phyloP scores from a whole-genome alignment of 352 stramenopile species.

The Paralagenidium karlingii region DNA sequence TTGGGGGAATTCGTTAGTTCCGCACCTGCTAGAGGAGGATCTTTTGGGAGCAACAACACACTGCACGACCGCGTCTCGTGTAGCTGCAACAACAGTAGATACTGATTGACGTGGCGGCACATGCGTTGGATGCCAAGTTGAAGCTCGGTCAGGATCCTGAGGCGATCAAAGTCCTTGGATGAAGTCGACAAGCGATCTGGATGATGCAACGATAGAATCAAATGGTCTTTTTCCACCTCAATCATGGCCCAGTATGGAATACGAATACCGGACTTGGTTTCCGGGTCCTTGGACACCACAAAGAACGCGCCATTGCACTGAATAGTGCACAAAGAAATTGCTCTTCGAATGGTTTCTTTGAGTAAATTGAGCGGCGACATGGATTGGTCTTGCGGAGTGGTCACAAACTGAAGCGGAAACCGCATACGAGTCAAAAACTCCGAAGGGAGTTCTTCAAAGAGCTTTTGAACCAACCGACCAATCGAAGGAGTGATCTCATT shows the following conservation, averaged over 20 bases:
- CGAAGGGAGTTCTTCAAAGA: constrained; percentile 57
- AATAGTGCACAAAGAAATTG: too few relatives aligned
- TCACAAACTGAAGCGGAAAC: constrained; percentile 64
- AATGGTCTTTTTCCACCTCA: constrained; percentile 28
- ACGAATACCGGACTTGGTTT: constrained; percentile 9
- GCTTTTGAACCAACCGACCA: constrained; percentile 41
- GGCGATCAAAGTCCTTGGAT: constrained; percentile 21
- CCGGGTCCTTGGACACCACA: constrained; percentile 19
- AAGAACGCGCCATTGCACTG: constrained; percentile 57
- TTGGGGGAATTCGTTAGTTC: background rate
- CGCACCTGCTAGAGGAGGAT: constrained; percentile 10
- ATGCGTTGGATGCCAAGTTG: constrained; percentile 54
- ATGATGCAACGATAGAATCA: constrained; percentile 53
- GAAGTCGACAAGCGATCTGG: constrained; percentile 14
- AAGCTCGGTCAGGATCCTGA: constrained; percentile 53
- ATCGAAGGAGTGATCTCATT: constrained; percentile 56
- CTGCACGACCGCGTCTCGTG: constrained; percentile 75
- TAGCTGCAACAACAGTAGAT: constrained; percentile 65
- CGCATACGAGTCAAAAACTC: constrained; percentile 43
- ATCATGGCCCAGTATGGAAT: constrained; percentile 80
- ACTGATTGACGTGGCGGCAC: constrained; percentile 78
- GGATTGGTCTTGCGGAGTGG: constrained; percentile 35
- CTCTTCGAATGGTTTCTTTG: too few relatives aligned
- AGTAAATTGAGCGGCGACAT: constrained; percentile 39
- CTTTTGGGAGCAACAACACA: constrained; percentile 29